Evolutionary conservation across 1,284 basidiomycete genomes (phyloP), one percentile per base, ranked within the genome.

Genomic region (Apiotrichum veenhuisii): DNA sequence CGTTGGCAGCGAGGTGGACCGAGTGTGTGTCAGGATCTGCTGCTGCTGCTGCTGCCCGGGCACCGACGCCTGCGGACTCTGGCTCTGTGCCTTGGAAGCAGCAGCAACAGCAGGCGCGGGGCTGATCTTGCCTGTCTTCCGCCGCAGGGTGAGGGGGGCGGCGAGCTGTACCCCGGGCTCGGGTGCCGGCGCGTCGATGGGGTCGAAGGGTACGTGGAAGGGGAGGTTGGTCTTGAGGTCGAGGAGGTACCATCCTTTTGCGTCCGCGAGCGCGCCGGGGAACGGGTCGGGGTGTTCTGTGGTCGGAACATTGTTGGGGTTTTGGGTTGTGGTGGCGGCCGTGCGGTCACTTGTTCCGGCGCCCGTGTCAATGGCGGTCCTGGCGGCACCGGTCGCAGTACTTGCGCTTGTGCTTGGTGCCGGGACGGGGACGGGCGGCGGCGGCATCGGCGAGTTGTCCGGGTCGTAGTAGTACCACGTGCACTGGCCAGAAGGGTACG

Each of bases 401-500:
- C 30, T 30, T 12, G 30, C 12, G 12, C 5, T 7, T 30, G 30
- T 5, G 30, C 30, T 12, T 30, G 30, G 30, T 30, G 8, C n/a
- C 11, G 38, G 5, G n/a, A n/a, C 5, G 3, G 46, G 46, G 17
- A 48, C 34, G 20, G 46, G 46, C 22, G 46, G 46, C 9, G 46
- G 46, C 1, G 46, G 46, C 46, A 48, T 48, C 9, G 46, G 46
- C 20, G 46, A 48, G 46, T 48, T 48, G 33, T 48, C 46, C 3
- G 46, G 46, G 33, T 48, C 46, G 22, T 48, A 48, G 46, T 48
- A 48, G 33, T 48, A 48, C 46, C 46, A 48, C 20, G 34, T 30
- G 27, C 46, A 48, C 22, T 34, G 46, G 10, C 46, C 46, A 7
- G 46, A 36, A 2, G 46, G 33, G n/a, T 48, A 48, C 33, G 46